These are phyloP conservation scores for Trichophyton verrucosum DNA, from an alignment of 2,329 filamentous ascomycete species.

Conservation along the genomic window DNA sequence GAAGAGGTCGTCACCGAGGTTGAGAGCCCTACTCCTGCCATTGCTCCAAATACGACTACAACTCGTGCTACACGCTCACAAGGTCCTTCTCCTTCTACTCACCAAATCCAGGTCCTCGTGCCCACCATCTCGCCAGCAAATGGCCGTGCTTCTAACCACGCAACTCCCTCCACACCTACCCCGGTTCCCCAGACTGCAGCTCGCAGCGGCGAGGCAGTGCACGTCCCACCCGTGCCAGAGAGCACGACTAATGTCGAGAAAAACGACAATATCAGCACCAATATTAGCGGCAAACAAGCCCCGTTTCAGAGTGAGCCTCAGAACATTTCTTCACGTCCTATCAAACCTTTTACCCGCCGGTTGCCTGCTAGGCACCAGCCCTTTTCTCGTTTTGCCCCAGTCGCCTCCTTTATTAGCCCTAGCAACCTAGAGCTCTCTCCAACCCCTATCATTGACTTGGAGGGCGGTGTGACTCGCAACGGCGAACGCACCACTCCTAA, in stretches of 20 bases:
- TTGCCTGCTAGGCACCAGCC: background rate
- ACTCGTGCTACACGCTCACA: background rate
- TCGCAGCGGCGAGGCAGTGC: background rate
- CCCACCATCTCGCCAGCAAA: background rate
- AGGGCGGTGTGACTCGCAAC: background rate
- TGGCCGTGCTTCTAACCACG: background rate
- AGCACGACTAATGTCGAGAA: background rate
- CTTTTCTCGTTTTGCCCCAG: background rate
- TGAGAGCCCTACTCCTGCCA: background rate
- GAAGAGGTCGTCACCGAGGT: background rate
- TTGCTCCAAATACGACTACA: background rate
- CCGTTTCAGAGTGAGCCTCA: conserved; percentile 5
- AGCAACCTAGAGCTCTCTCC: background rate
- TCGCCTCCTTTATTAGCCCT: conserved; percentile 3
- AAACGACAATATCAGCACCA: background rate
- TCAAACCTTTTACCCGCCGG: background rate
- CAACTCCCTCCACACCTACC: background rate
- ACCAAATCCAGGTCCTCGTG: background rate
- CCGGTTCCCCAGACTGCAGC: background rate
- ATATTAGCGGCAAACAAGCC: background rate
- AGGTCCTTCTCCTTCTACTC: background rate
- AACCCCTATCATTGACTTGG: background rate
- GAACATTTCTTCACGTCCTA: background rate
- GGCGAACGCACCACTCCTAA: background rate
- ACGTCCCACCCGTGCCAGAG: background rate